Conservation (phyloP, 2,329 filamentous ascomycete genomes). For the Diplodia corticola region DNA sequence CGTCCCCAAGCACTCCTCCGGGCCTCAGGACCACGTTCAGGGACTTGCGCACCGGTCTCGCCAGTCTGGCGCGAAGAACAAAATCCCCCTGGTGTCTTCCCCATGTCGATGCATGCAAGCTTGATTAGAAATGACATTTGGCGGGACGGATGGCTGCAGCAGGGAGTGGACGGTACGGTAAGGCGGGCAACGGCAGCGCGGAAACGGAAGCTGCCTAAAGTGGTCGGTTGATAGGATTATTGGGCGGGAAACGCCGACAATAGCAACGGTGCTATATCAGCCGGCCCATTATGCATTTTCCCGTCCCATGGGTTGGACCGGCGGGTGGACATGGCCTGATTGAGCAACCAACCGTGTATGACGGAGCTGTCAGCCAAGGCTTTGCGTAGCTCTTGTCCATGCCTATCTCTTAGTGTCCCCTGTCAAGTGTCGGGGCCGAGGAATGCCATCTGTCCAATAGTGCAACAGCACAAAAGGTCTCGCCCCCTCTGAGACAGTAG, state of each 20-base stretch:
- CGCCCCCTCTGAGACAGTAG: not conserved
- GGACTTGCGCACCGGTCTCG: too few species aligned
- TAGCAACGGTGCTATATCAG: not conserved
- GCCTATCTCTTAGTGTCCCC: not conserved
- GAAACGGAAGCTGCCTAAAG: not conserved
- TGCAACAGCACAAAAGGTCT: not conserved
- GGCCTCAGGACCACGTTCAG: too few species aligned
- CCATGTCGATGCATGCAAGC: slow-evolving; percentile 1
- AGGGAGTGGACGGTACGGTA: not conserved
- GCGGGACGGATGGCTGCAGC: slow-evolving; percentile 3
- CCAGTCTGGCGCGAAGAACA: not conserved
- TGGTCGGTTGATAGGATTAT: not conserved
- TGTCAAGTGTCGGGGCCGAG: not conserved
- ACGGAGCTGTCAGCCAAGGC: not conserved
- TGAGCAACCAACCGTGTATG: not conserved
- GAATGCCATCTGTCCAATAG: not conserved
- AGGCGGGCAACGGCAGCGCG: not conserved
- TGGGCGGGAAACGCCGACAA: not conserved
- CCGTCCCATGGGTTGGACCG: not conserved
- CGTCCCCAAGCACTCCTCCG: too few species aligned
- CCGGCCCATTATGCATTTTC: not conserved
- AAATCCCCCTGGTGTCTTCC: not conserved
- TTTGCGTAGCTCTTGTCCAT: not conserved
- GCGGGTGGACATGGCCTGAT: not conserved
- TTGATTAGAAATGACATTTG: not conserved